Evolutionary conservation across 352 stramenopile genomes (phyloP).

Genomic region (Elongisporangium anandrum): DNA sequence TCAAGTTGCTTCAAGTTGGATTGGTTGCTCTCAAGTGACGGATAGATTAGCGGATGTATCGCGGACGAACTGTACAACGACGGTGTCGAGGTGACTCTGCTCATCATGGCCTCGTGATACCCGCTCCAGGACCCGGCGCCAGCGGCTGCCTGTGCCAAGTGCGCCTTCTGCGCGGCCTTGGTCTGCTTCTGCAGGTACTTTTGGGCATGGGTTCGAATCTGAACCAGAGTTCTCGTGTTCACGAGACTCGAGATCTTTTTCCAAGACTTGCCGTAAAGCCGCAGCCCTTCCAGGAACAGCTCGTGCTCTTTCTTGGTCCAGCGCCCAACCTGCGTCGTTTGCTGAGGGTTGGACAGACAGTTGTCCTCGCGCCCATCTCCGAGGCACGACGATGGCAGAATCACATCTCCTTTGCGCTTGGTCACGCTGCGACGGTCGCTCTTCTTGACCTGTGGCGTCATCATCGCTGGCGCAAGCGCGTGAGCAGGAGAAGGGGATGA

Average conservation of each 20-base stretch:
- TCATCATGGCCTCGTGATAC: background rate
- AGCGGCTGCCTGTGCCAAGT: conserved; percentile 15
- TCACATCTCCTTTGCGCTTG: background rate
- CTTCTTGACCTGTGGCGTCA: background rate
- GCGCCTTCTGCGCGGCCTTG: conserved; percentile 45
- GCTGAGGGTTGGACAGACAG: background rate
- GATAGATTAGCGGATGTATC: background rate
- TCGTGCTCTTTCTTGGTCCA: conserved; percentile 90
- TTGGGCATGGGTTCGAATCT: conserved; percentile 97
- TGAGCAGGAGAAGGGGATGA: background rate
- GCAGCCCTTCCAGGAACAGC: conserved; percentile 82
- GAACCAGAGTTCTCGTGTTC: conserved; percentile 82
- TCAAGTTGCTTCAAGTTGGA: background rate
- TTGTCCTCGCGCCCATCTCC: background rate
- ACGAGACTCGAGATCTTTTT: conserved; percentile 88
- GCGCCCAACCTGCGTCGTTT: conserved; percentile 49
- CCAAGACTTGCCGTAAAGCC: conserved; percentile 88
- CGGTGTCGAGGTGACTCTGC: background rate
- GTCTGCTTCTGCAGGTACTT: conserved; percentile 93
- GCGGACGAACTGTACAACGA: background rate
- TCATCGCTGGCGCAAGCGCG: background rate
- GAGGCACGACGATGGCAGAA: background rate
- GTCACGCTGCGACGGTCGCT: background rate
- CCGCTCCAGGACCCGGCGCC: background rate
- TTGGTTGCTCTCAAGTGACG: background rate